These are phyloP conservation scores for Rutstroemia sp. DNA, from an alignment of 2,329 filamentous ascomycete species.

Conservation along the genomic window DNA sequence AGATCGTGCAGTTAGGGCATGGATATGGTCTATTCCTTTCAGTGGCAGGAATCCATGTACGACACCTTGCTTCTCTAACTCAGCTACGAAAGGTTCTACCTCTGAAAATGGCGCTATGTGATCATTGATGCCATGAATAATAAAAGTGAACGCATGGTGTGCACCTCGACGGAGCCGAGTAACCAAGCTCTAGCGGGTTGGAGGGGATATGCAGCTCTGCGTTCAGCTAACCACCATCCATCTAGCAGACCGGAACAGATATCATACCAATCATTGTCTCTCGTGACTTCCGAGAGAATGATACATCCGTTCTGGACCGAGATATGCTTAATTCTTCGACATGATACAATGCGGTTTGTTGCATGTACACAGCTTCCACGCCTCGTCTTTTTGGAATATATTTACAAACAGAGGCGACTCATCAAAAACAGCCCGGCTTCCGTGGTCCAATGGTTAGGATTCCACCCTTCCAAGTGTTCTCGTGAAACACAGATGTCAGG, in stretches of 20 bases:
- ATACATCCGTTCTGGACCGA: constrained; percentile 18
- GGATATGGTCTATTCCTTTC: neutral
- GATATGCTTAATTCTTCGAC: constrained; percentile 9
- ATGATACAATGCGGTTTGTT: constrained; percentile 11
- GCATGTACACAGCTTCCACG: constrained; percentile 17
- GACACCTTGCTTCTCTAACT: neutral
- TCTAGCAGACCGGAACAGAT: constrained; percentile 25
- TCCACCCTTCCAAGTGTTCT: constrained; percentile 1
- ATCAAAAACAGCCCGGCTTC: neutral
- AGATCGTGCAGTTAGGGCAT: neutral
- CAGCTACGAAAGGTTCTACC: neutral
- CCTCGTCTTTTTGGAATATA: no score
- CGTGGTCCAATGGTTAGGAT: constrained; percentile 6
- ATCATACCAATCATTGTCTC: constrained; percentile 20
- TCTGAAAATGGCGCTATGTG: neutral
- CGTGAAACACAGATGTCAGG: neutral
- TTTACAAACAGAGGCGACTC: no score
- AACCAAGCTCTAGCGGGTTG: constrained; percentile 11
- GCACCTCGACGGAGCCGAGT: neutral
- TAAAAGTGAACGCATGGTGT: neutral
- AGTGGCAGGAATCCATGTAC: neutral
- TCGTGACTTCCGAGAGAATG: constrained; percentile 21
- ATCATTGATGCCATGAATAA: neutral
- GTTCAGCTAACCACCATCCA: constrained; percentile 26
- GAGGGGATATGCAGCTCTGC: constrained; percentile 7